Evolutionary conservation across 2,329 filamentous ascomycete genomes (phyloP), one percentile per base, ranked within the genome.

Genomic region (Pseudogymnoascus sp.): DNA sequence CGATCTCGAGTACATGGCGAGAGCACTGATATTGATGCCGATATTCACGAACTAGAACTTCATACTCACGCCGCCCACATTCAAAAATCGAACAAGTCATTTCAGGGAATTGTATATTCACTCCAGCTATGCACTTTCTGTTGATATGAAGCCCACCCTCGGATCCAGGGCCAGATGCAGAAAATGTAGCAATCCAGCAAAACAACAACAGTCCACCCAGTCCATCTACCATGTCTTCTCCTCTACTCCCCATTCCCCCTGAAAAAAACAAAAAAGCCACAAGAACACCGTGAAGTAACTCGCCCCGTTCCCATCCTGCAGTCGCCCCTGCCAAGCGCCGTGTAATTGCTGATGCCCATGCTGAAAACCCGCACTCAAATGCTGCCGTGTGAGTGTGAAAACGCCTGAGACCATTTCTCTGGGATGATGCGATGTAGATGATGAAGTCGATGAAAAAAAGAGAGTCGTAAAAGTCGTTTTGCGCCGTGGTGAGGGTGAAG

Each of bases 321-420:
- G 8, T 4, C 27, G n/a, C 48, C 48, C 48, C 7, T 55, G n/a
- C 48, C 29, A 55, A 55, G 48, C 48, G 48, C 48, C 48, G n/a
- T 33, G 15, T 17, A 51, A 31, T 48, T 51, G 27, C 44, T 5
- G 44, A 33, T 33, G 29, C n/a, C 5, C 10, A 38, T n/a, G 15
- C 31, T 9, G 17, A 17, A 42, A 51, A 6, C 48, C 48, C 7
- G 29, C 48, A 29, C 29, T 29, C 10, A 55, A 33, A 55, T 55
- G 48, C 48, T 6, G 48, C 29, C 48, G 48, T 13, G 29, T 55
- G 29, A 17, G 27, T 6, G 33, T 51, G 44, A 51, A 55, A 55
- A 55, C 48, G 29, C 48, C 48, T 21, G 48, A 33, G 48, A 55
- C 42, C 42, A n/a, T 55, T 55, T 55, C 48, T 17, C 48, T 55